Base-by-base conservation (phyloP, 306 rosid species). In the Abrus precatorius region DNA sequence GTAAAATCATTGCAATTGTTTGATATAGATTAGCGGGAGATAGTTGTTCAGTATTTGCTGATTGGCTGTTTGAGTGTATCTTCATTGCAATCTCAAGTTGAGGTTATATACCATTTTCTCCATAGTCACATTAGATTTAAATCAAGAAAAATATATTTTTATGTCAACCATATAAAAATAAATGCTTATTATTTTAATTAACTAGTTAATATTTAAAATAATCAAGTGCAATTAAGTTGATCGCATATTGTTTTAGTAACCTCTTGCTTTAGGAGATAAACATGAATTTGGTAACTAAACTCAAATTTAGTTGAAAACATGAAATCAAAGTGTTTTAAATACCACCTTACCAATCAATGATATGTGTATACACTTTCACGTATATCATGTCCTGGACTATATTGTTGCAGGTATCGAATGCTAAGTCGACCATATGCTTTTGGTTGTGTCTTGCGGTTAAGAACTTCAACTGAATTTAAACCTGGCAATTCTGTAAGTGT, bases 361-460 rank as follows among this genome's bases (percentile, higher is more conserved):
- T 74, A 32, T 34, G n/a, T 61, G 36, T 20, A 29, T 67, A 69
- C 59, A 53, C 61, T 62, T 62, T 40, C 14, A 5, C 61, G 13
- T 13, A 43, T 70, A 40, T 60, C 67, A 68, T 69, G 28, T 14
- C 10, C n/a, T 80, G 14, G 77, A 67, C 64, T 54, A 43, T 81
- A 47, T 28, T 71, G 62, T 81, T 91, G 81, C 81, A 95, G 99
- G 89, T 93, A 93, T 79, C 94, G 97, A 63, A 93, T 93, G 99
- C 88, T 95, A 80, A 93, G 95, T 88, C 88, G 97, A 60, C 97
- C 97, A 56, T 93, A 95, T 85, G 99, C 97, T 82, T 95, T 95
- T 87, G 92, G 95, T 50, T 95, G 97, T 90, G 86, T 95, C 33
- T 76, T 93, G 60, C 88, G 97, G 48, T 80, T 95, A 85, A 91